Base-by-base conservation (phyloP, 495 filamentous ascomycete species). In the Tricharina praecox region DNA sequence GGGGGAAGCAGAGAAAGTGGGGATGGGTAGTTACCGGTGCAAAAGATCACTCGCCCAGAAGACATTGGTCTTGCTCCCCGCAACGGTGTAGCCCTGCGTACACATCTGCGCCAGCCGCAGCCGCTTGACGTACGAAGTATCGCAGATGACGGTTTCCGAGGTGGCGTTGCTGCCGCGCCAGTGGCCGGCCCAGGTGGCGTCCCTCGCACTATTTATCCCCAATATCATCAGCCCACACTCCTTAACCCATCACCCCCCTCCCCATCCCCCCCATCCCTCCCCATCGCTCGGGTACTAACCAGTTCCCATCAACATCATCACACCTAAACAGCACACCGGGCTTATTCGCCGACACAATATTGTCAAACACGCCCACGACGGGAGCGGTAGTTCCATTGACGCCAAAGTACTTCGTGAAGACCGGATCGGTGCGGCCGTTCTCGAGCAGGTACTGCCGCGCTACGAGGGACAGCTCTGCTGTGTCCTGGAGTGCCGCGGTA, bases 291-390 rank as follows among this genome's bases (percentile, higher is more conserved):
- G n/a, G n/a, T n/a, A n/a, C n/a, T n/a, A n/a, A n/a, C n/a, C n/a
- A n/a, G n/a, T n/a, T n/a, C n/a, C n/a, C n/a, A n/a, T 79, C 75
- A 0, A 68, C 64, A 48, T 78, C 69, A 49, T 79, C 75, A 49
- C 74, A 76, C 8, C 73, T 66, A 51, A 76, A 75, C 10, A 70
- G 52, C 11, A 72, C 63, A 11, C 63, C 61, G 4, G 57, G 53
- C n/a, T 66, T 66, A 33, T 73, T 64, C 0, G 64, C 71, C 37
- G 59, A 64, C 51, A 70, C 59, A 21, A 76, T 62, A 28, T 66
- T 61, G 30, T 72, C 68, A 53, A 64, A 74, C 8, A 33, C 18
- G 3, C 73, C 74, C 40, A 74, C 62, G 3, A 67, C 64, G 44
- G 68, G 66, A 21, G 67, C 65, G 2, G 70, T 69, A 1, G 70